Evolutionary conservation across 2,329 filamentous ascomycete genomes (phyloP), one percentile per base, ranked within the genome.

Genomic region (Botrytis fabae): DNA sequence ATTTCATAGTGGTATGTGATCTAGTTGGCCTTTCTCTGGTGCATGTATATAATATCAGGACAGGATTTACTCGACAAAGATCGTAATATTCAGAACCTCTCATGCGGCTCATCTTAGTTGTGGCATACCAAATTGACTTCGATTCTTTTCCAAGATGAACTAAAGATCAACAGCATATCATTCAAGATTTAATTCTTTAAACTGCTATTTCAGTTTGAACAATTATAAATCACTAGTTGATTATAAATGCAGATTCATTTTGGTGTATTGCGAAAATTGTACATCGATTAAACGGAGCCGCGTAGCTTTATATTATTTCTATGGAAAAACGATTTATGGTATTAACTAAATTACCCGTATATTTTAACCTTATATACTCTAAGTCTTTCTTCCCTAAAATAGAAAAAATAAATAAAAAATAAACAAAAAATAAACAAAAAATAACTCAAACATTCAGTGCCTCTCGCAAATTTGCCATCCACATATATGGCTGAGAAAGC

Each of bases 401-500:
- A 25, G 5, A 38, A 44, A n/a, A 42, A 32, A 32, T 32, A 32
- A 32, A 32, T 7, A 38, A 44, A n/a, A 42, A 51, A 57, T 4
- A 7, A 69, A 28, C 2, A 28, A 28, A 28, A 28, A 28, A 28
- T 28, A 28, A 28, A 28, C 28, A 28, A 28, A 28, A 28, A 51
- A 57, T 8, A 7, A 69, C 20, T 57, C 35, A 69, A 42, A 32
- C n/a, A 60, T 32, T 70, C 16, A 74, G 38, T n/a, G 72, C 62
- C 12, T 72, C 69, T 46, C 61, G 57, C 28, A 74, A 69, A 18
- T 60, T n/a, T 40, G 72, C 22, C 65, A 73, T 69, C 74, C 75
- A 75, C 44, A 70, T 46, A 60, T 65, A 75, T 28, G 74, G 75
- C n/a, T 75, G 74, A 87, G 81, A 64, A 89, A 82, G 6, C 84